Conservation (phyloP, 2,329 filamentous ascomycete species). For the Malbranchea cinnamomea region DNA sequence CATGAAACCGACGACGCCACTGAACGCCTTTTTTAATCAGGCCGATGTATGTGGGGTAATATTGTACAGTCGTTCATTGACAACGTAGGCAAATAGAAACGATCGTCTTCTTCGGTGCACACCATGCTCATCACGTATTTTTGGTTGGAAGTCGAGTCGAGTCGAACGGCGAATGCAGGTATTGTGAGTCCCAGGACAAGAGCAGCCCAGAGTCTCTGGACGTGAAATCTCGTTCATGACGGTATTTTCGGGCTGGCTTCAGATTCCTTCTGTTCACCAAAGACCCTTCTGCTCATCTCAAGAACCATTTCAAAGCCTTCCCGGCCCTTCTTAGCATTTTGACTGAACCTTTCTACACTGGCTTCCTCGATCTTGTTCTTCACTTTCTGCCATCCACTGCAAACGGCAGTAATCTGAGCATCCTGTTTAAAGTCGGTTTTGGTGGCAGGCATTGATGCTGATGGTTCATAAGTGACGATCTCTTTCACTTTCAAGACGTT, state of each 20-base stretch:
- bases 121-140: too few species aligned
- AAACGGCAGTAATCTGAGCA: slow-evolving; percentile 83
- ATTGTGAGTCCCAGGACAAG: background rate
- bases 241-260: too few species aligned
- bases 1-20: too few species aligned
- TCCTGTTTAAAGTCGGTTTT: slow-evolving; percentile 76
- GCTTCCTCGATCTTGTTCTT: slow-evolving; percentile 93
- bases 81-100: too few species aligned
- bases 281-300: slow-evolving; percentile 81
- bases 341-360: slow-evolving; percentile 72
- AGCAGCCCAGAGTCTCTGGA: background rate
- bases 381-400: slow-evolving; percentile 93
- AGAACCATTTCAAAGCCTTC: slow-evolving; percentile 94
- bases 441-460: slow-evolving; percentile 30
- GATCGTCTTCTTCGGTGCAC: too few species aligned
- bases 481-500: slow-evolving; percentile 87
- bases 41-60: too few species aligned
- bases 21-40: too few species aligned
- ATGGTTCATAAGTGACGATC: slow-evolving; percentile 73
- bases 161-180: too few species aligned
- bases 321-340: slow-evolving; percentile 79
- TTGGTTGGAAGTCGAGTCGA: too few species aligned
- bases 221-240: slow-evolving; percentile 14
- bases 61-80: too few species aligned
- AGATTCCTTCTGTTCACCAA: slow-evolving; percentile 71